Evolutionary conservation across 352 stramenopile genomes (phyloP).

Genomic region (Aphanomyces euteiches): DNA sequence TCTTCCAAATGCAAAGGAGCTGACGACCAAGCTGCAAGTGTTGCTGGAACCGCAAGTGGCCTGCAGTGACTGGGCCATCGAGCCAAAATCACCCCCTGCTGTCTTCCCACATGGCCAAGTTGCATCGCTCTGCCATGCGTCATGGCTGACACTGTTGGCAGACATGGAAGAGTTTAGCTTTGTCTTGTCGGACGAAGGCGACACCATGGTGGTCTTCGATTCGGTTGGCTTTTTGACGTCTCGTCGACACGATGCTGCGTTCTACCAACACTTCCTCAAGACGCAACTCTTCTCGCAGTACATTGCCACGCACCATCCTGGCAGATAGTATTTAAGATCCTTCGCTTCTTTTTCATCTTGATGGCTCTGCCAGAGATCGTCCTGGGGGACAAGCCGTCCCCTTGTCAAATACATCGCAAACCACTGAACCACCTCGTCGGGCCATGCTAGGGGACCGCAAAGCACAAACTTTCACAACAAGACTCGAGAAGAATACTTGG

Average conservation of each 20-base stretch:
- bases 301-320: constrained; percentile 46
- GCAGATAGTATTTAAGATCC: no score
- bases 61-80: constrained; percentile 65
- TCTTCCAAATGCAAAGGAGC: constrained; percentile 38
- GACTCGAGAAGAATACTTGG: no score
- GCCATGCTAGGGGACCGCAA: no score
- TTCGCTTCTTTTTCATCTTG: no score
- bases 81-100: constrained; percentile 48
- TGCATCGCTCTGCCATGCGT: constrained; percentile 58
- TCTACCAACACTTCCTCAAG: constrained; percentile 78
- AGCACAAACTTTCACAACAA: no score
- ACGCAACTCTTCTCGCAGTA: constrained; percentile 84
- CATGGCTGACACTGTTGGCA: constrained; percentile 65
- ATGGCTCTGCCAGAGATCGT: no score
- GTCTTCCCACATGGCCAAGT: constrained; percentile 73
- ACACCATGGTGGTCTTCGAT: constrained; percentile 85
- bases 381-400: no score
- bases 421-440: no score
- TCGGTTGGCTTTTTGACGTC: constrained; percentile 58
- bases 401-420: no score
- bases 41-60: constrained; percentile 69
- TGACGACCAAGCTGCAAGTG: constrained; percentile 56
- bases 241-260: constrained; percentile 48
- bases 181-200: constrained; percentile 81
- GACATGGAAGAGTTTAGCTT: constrained; percentile 81